A percentile compares a stretch with the other conserved stretches of the same genome.
Conservation (phyloP, 768 basidiomycete species). For the Pulveroboletus frians region DNA sequence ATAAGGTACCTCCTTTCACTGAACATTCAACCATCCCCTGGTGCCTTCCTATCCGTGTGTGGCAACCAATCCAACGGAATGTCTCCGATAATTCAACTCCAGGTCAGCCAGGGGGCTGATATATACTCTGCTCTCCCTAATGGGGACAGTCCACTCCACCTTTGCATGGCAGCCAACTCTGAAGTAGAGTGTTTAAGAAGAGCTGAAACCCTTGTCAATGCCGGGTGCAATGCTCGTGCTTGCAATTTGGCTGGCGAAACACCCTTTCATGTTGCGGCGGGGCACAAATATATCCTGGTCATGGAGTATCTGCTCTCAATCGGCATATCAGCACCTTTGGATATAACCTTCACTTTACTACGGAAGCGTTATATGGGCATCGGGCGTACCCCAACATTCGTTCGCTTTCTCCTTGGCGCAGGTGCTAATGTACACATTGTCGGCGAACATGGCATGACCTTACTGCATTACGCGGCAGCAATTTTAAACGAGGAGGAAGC, state of each 20-base stretch:
- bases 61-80: not conserved
- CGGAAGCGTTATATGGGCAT: not conserved
- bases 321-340: not conserved
- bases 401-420: not conserved
- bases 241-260: not conserved
- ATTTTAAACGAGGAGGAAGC: not conserved
- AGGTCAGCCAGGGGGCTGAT: not conserved
- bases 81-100: not conserved
- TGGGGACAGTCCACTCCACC: not conserved
- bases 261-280: not conserved
- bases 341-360: not conserved
- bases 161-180: not conserved
- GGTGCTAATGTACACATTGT: not conserved
- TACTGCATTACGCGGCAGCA: not conserved
- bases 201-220: not conserved
- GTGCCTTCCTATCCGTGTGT: not conserved
- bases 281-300: not conserved
- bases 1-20: not conserved
- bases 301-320: not conserved
- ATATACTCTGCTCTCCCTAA: not conserved
- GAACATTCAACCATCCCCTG: too few species aligned
- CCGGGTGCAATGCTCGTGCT: conserved; percentile 5
- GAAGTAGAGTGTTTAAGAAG: not conserved
- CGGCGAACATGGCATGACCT: not conserved
- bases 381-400: not conserved